Conservation (phyloP, 306 rosid species). For the Prosopis cineraria region DNA sequence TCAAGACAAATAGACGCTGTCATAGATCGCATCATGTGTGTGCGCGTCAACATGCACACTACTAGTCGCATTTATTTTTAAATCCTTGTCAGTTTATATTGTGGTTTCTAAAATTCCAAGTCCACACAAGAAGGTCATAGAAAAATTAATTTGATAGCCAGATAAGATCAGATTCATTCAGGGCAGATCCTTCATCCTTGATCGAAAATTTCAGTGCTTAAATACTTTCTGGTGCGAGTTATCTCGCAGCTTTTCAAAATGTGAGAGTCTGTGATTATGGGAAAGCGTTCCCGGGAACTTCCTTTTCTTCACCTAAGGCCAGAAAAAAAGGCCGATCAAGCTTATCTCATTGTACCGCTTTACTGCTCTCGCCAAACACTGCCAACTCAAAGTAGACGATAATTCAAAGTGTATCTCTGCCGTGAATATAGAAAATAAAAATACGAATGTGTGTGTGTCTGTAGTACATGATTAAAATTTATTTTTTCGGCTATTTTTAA, state of each 20-base stretch:
- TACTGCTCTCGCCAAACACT: background rate
- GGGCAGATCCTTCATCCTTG: background rate
- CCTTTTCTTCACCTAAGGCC: background rate
- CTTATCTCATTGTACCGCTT: constrained; percentile 4
- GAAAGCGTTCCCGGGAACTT: constrained; percentile 6
- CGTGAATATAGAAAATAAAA: too few relatives aligned
- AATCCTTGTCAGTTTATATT: background rate
- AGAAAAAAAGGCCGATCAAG: background rate
- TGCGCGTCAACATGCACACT: constrained; percentile 8
- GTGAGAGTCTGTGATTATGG: constrained; percentile 11
- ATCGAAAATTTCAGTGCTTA: background rate
- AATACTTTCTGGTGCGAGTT: background rate
- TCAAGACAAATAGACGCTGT: constrained; percentile 37
- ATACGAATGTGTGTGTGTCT: too few relatives aligned
- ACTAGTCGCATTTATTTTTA: background rate
- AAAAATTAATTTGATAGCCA: background rate
- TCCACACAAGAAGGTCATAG: background rate
- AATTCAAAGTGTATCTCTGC: too few relatives aligned
- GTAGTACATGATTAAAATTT: too few relatives aligned
- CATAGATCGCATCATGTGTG: constrained; percentile 41
- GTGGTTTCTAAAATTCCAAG: constrained; percentile 27
- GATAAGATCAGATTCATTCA: background rate
- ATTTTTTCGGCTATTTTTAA: too few relatives aligned
- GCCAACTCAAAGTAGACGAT: background rate
- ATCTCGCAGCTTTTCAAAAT: constrained; percentile 36